Evolutionary conservation across 1,139 yeast genomes (phyloP), one percentile per base, ranked within the genome.

Genomic region (Yamadazyma sp.): DNA sequence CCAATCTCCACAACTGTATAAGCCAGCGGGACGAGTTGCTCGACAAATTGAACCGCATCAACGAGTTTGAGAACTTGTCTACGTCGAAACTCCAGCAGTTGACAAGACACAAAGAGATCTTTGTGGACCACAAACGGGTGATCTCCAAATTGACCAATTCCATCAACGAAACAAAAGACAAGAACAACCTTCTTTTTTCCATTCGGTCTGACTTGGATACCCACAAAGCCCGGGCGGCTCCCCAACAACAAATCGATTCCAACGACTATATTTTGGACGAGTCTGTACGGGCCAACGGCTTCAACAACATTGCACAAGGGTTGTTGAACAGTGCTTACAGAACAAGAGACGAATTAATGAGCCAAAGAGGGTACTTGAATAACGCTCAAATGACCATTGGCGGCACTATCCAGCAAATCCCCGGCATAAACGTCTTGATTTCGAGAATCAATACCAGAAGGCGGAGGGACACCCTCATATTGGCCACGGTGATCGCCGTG

Each of bases 361-460:
- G 82, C 37, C 98, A 92, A 63, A 72, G 95, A 42, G 75, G 75
- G 33, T 62, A 77, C 11, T 66, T 92, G 39, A 70, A 73, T 38
- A 78, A 71, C 47, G 86, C 95, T 11, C 88, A 83, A 47, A 73
- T 78, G 46, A 72, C 79, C 43, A 68, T 91, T 46, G 68, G 81
- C 46, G 75, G 75, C 33, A 72, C 86, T 0, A 64, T 89, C 34
- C 80, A 77, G 51, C 61, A 75, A 36, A 76, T 92, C 32, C 98
- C 98, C 0, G 98, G 97, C 1, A 67, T 92, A 34, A 86, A 84
- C 56, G 79, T 80, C 11, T 62, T 94, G 43, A 79, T 92, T 31
- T 70, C 83, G 14, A 85, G 83, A 59, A 91, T 92, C 50, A 89
- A 89, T 59, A 84, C 96, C 2, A 74, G 98, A 53, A 83, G 92